These are phyloP conservation scores for Tuber borchii DNA, from an alignment of 495 filamentous ascomycete genomes.

Conservation along the genomic window DNA sequence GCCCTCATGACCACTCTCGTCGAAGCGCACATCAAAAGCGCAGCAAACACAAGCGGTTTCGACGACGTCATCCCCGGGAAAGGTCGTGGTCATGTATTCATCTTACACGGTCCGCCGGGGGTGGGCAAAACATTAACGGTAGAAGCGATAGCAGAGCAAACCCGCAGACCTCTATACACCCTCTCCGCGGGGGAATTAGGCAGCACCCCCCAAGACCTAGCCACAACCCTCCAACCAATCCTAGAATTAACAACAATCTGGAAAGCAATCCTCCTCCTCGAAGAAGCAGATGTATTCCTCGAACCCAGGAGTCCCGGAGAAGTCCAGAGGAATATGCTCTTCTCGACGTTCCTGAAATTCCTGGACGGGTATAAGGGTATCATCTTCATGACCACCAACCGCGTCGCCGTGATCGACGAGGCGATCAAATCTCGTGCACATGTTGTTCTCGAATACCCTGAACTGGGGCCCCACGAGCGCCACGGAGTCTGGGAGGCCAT, in stretches of 20 bases:
- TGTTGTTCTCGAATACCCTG: slow-evolving; percentile 44
- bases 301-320: slow-evolving; percentile 45
- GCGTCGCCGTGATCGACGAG: slow-evolving; percentile 46
- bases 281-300: slow-evolving; percentile 53
- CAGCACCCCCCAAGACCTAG: slow-evolving; percentile 48
- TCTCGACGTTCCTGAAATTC: slow-evolving; percentile 51
- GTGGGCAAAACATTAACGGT: slow-evolving; percentile 58
- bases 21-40: slow-evolving; percentile 43
- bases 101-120: slow-evolving; percentile 55
- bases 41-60: slow-evolving; percentile 36
- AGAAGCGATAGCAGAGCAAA: slow-evolving; percentile 51
- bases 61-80: slow-evolving; percentile 51
- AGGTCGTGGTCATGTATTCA: slow-evolving; percentile 56
- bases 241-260: slow-evolving; percentile 50
- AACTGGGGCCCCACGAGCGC: slow-evolving; percentile 37
- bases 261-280: slow-evolving; percentile 53
- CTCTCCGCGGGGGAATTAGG: slow-evolving; percentile 55
- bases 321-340: slow-evolving; percentile 52
- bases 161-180: slow-evolving; percentile 50
- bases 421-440: slow-evolving; percentile 47
- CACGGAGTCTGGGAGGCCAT: slow-evolving; percentile 30
- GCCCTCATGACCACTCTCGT: slow-evolving; percentile 52
- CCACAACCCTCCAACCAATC: slow-evolving; percentile 48
- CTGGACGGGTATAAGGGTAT: slow-evolving; percentile 55
- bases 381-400: slow-evolving; percentile 52